Evolutionary conservation across 108 stramenopile genomes (phyloP).

Genomic region (Thalassiosira profunda): DNA sequence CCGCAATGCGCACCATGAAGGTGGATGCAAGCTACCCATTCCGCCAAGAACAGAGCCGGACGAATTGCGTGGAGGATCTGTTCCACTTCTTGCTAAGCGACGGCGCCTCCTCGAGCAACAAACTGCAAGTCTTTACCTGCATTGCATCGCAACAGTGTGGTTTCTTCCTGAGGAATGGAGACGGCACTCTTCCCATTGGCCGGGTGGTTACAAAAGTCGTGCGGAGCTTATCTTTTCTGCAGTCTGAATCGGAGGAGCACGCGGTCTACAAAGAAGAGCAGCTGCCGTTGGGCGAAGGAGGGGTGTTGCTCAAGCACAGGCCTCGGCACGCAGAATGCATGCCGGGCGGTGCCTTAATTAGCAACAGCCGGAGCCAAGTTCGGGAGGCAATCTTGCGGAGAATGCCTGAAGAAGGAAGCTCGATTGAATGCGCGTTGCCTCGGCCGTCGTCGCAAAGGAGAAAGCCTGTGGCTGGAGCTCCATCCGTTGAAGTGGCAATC

Average conservation of each 20-base stretch:
- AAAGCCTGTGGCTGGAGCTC: no score
- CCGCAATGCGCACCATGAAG: slow-evolving; percentile 55
- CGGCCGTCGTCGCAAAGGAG: no score
- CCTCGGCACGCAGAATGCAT: not conserved
- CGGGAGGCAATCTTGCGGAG: slow-evolving; percentile 8
- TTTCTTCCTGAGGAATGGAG: slow-evolving; percentile 57
- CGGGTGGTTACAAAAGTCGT: slow-evolving; percentile 52
- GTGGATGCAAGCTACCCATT: slow-evolving; percentile 72
- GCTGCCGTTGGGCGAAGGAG: not conserved
- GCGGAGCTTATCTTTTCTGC: slow-evolving; percentile 69
- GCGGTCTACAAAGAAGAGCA: slow-evolving; percentile 9
- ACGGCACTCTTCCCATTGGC: slow-evolving; percentile 49
- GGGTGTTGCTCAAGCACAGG: slow-evolving; percentile 6
- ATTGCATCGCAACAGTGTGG: slow-evolving; percentile 67
- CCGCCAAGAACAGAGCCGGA: slow-evolving; percentile 62
- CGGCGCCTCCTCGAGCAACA: slow-evolving; percentile 48
- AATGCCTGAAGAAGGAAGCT: no score
- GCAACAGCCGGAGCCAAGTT: not conserved
- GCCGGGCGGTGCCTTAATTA: not conserved
- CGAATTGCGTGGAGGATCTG: slow-evolving; percentile 68
- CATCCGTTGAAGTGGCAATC: no score
- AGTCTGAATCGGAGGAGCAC: slow-evolving; percentile 39
- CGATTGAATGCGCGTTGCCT: no score
- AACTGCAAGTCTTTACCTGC: slow-evolving; percentile 69
- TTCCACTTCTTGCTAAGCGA: slow-evolving; percentile 61